Base-by-base conservation (phyloP, 179 eudicot genomes). In the Monotropa hypopitys region DNA sequence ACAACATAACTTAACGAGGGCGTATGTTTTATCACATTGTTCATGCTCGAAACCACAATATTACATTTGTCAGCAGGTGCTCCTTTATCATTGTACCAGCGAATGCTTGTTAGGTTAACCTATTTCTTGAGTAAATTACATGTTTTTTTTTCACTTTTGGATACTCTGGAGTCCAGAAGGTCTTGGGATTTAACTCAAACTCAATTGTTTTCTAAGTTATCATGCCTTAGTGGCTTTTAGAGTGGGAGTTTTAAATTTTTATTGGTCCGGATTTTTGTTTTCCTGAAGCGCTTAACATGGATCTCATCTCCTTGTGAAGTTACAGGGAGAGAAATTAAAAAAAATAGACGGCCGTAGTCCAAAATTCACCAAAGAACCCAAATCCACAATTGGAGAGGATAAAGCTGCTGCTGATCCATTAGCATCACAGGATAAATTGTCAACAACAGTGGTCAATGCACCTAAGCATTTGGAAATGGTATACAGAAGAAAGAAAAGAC, bases 401-500 rank as follows among this genome's bases (percentile, higher is more conserved):
- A 68, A 76, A 47, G 69, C 70, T 68, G 73, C 82, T 56, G 77
- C 82, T 50, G 80, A 80, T 74, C 70, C 69, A 72, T 53, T 77
- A 51, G 67, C 74, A 49, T 73, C 81, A 23, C 72, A 82, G 61
- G 80, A 77, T 59, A 43, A 73, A n/a, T 76, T 84, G 38, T 71
- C 78, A 20, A 76, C 83, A 77, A 50, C 74, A 53, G 65, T 62
- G 5, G 70, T 71, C 43, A 74, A 70, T 72, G 74, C 78, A 20
- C 71, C 74, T 50, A 79, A 69, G 46, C 75, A 33, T 70, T 59
- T 74, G 51, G 86, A 80, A 42, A 78, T 43, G 74, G 79, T 81
- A 73, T 67, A 70, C 65, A 78, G 85, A 84, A 83, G 80, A 77
- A 81, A 78, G 77, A 82, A 81, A 38, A 8, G 62, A 32, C 42